Evolutionary conservation across 768 basidiomycete genomes (phyloP), one percentile per base, ranked within the genome.

Genomic region (Hypholoma fasciculare): DNA sequence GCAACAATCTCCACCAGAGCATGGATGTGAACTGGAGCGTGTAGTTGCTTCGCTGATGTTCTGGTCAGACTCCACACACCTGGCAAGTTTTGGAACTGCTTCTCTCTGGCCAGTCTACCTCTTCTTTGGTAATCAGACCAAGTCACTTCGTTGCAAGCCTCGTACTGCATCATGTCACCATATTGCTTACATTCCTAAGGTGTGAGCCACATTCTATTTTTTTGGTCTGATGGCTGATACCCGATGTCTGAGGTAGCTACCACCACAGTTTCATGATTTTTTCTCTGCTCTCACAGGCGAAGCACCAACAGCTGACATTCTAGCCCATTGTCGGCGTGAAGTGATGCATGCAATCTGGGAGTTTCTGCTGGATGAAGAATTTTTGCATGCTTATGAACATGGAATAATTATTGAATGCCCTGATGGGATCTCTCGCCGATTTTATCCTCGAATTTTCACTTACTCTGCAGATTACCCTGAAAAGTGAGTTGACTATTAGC

Each of bases 81-180:
- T 69, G 6, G 47, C 67, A 3, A 51, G 44, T 56, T 71, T 77
- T 59, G 74, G 76, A 0, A 70, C 58, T 14, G 71, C 73, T 0
- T 57, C 60, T 12, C 59, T 74, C 1, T 81, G 77, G 79, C 80
- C 78, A 0, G 53, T 76, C 0, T 82, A 81, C 49, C 39, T 77
- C 8, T 30, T 30, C 27, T 30, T 30, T 30, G 27, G 27, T 7
- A 30, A 30, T 30, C 27, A 30, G 27, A 4, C 73, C 0, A 82
- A 82, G 54, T 82, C 76, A 49, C 40, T 65, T 0, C 65, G 72
- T 0, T 61, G 59, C 0, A 68, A 69, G 7, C 78, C 75, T 0
- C 58, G 49, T 7, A 42, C 64, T 14, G 34, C 63, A 37, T 50
- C 68, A 54, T 52, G 68, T 43, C 61, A 76, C 42, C 77, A 78